phyloP scores from a whole-genome alignment of 352 stramenopile species.

The Phytopythium kandeliae region DNA sequence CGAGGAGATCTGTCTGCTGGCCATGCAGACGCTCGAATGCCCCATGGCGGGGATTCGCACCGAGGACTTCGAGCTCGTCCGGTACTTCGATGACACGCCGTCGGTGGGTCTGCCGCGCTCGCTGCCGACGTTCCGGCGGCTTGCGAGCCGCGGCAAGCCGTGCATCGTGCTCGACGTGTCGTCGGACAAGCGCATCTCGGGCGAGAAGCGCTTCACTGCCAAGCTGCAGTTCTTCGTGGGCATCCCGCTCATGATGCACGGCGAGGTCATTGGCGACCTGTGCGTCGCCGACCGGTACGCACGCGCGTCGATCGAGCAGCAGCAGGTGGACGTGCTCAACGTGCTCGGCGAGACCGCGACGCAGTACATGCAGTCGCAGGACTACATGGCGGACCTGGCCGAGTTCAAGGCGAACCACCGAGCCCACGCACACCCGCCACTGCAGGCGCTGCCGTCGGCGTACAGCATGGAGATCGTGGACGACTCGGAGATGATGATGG shows the following conservation, averaged over 20 bases:
- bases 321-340: constrained; percentile 81
- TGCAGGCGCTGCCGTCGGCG: neutral
- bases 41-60: constrained; percentile 86
- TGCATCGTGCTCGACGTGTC: constrained; percentile 86
- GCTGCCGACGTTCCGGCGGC: constrained; percentile 80
- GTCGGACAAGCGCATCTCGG: constrained; percentile 83
- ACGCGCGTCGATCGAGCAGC: constrained; percentile 77
- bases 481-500: constrained; percentile 5
- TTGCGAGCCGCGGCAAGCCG: constrained; percentile 80
- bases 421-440: constrained; percentile 8
- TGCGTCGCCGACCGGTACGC: constrained; percentile 79
- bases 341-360: constrained; percentile 85
- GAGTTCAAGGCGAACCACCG: constrained; percentile 54
- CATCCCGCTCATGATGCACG: constrained; percentile 78
- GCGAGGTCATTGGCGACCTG: constrained; percentile 81
- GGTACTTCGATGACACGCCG: constrained; percentile 62
- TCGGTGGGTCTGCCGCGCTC: constrained; percentile 56
- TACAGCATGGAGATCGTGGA: constrained; percentile 1
- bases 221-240: constrained; percentile 88
- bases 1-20: constrained; percentile 83
- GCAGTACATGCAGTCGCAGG: constrained; percentile 84
- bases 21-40: constrained; percentile 83
- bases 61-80: constrained; percentile 83
- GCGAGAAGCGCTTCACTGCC: constrained; percentile 76
- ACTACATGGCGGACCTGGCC: constrained; percentile 71